These are phyloP conservation scores for Fonticula alba DNA, from an alignment of 78 protist genomes.

Conservation along the genomic window DNA sequence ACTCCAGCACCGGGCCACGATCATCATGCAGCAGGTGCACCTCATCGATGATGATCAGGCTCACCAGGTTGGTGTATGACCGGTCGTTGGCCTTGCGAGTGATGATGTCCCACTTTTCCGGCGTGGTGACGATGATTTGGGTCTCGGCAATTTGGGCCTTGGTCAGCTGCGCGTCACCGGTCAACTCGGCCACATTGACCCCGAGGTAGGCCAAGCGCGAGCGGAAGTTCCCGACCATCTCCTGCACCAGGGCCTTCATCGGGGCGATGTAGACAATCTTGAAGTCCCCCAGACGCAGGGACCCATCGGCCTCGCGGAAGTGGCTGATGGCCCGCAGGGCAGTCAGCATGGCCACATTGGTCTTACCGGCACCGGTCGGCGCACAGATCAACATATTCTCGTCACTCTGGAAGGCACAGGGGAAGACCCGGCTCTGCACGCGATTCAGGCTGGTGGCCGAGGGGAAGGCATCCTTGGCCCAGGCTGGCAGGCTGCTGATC, in stretches of 20 bases:
- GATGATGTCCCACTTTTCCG: slow-evolving; percentile 99
- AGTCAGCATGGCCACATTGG: slow-evolving; percentile 94
- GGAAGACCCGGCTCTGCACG: slow-evolving; percentile 51
- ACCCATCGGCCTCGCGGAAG: slow-evolving; percentile 15
- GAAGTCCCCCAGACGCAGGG: slow-evolving; percentile 32
- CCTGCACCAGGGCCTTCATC: slow-evolving; percentile 97
- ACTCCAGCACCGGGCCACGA: slow-evolving; percentile 96
- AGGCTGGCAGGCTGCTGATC: slow-evolving; percentile 47
- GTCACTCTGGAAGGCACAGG: slow-evolving; percentile 37
- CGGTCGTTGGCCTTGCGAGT: slow-evolving; percentile 92
- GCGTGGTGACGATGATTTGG: slow-evolving; percentile 91
- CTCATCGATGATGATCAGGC: slow-evolving; percentile 76
- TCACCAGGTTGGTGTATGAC: slow-evolving; percentile 59
- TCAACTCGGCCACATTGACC: slow-evolving; percentile 71
- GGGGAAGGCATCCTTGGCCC: slow-evolving; percentile 64
- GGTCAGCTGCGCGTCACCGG: slow-evolving; percentile 86
- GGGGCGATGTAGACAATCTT: slow-evolving; percentile 96
- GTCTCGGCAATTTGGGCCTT: slow-evolving; percentile 71
- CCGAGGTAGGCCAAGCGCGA: slow-evolving; percentile 51
- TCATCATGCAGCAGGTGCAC: slow-evolving; percentile 95
- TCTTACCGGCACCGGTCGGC: slow-evolving; percentile 99
- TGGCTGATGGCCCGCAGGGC: slow-evolving; percentile 65
- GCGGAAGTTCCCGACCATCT: slow-evolving; percentile 65
- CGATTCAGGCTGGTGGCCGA: slow-evolving; percentile 36
- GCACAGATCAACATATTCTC: slow-evolving; percentile 92